Conservation (phyloP, 768 basidiomycete genomes). For the Mrakia frigida region DNA sequence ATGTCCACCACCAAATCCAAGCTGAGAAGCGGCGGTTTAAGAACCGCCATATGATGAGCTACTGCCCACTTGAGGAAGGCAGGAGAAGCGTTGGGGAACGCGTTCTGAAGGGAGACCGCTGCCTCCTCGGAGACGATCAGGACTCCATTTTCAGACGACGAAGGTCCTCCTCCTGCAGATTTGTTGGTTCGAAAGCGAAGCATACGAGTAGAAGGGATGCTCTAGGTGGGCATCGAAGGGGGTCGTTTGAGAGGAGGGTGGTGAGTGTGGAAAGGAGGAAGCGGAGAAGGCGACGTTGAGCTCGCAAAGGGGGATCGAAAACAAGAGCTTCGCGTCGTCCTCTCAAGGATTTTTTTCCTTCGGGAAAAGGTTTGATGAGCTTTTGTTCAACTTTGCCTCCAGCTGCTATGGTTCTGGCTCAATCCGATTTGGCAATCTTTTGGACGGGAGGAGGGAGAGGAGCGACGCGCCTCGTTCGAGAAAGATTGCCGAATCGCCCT, state of each 20-base stretch:
- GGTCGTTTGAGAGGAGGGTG: background rate
- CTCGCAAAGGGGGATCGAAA: too few relatives aligned
- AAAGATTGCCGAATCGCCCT: too few relatives aligned
- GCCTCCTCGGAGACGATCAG: background rate
- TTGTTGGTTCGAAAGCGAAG: conserved; percentile 10
- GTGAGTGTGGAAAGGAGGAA: background rate
- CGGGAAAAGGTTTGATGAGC: too few relatives aligned
- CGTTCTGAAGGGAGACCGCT: conserved; percentile 8
- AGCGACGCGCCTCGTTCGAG: too few relatives aligned
- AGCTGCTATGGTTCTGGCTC: too few relatives aligned
- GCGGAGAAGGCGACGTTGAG: background rate
- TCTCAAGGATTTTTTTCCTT: too few relatives aligned
- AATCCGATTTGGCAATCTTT: too few relatives aligned
- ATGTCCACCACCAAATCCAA: conserved; percentile 11
- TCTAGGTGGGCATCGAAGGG: background rate
- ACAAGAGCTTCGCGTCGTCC: too few relatives aligned
- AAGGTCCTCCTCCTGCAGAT: too few relatives aligned
- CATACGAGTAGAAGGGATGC: background rate
- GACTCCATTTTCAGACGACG: background rate
- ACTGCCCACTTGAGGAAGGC: conserved; percentile 26
- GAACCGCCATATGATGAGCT: conserved; percentile 9
- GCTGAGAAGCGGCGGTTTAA: background rate
- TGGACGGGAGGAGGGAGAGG: too few relatives aligned
- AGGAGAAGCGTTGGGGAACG: conserved; percentile 14
- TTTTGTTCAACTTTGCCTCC: too few relatives aligned